A percentile compares a stretch with the other conserved stretches of the same genome.
These are phyloP conservation scores for Herpetomonas samuelpessoai DNA, from an alignment of 208 protist genomes.

Conservation along the genomic window DNA sequence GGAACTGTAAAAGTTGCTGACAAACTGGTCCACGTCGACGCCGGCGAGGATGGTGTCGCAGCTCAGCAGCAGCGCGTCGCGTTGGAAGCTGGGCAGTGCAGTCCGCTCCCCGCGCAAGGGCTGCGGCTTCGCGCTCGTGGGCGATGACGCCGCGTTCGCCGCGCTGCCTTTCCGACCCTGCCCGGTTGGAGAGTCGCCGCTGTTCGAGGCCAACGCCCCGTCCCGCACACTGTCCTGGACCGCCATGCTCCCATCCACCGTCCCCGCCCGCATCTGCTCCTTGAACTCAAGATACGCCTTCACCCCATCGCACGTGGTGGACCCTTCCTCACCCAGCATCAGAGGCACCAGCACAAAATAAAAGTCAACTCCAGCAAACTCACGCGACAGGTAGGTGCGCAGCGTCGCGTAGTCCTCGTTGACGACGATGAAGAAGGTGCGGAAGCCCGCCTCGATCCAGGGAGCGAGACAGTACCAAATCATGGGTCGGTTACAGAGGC, in stretches of 20 bases:
- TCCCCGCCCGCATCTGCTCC: slow-evolving; percentile 41
- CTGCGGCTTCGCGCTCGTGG: slow-evolving; percentile 6
- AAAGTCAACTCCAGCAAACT: slow-evolving; percentile 57
- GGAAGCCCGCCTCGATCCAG: slow-evolving; percentile 68
- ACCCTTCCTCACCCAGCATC: slow-evolving; percentile 38
- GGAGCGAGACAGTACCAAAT: slow-evolving; percentile 81
- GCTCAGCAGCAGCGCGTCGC: slow-evolving; percentile 75
- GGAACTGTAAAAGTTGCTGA: slow-evolving; percentile 71
- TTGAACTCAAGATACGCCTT: slow-evolving; percentile 74
- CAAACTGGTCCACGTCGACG: slow-evolving; percentile 66
- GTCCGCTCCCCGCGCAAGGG: slow-evolving; percentile 35
- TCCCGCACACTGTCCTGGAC: slow-evolving; percentile 4
- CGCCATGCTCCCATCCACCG: slow-evolving; percentile 18
- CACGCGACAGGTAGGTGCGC: slow-evolving; percentile 57
- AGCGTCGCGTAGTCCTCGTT: slow-evolving; percentile 63
- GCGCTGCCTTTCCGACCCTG: not conserved
- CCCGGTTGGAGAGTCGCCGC: not conserved
- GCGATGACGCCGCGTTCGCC: not conserved
- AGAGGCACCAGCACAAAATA: slow-evolving; percentile 65
- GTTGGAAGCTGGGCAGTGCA: slow-evolving; percentile 34
- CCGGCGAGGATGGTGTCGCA: slow-evolving; percentile 79
- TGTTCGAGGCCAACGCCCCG: too few relatives aligned
- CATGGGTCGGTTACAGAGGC: slow-evolving; percentile 72
- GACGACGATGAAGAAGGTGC: slow-evolving; percentile 77
- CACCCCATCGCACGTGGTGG: slow-evolving; percentile 75